phyloP scores from a whole-genome alignment of 768 basidiomycete species.

The Chalciporus chontae region DNA sequence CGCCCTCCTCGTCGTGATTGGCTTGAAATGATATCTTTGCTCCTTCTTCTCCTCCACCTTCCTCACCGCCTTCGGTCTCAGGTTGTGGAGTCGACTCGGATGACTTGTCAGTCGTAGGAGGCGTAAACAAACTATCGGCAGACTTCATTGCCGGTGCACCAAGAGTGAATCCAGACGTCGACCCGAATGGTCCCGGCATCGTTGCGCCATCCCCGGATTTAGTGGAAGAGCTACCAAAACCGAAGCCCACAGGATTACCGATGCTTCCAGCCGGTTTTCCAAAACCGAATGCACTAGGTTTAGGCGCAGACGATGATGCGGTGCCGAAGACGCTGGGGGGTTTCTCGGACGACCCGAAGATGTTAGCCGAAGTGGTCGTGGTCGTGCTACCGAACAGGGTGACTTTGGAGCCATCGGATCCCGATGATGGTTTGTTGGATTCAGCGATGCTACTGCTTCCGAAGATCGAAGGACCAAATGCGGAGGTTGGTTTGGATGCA shows the following conservation, averaged over 20 bases:
- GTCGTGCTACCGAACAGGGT: conserved; percentile 20
- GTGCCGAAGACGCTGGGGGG: conserved; percentile 28
- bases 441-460: conserved; percentile 16
- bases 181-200: conserved; percentile 3
- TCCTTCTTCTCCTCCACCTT: conserved; percentile 30
- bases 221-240: conserved; percentile 32
- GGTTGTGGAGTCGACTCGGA: conserved; percentile 30
- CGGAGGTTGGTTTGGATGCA: conserved; percentile 20
- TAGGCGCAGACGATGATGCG: conserved; percentile 19
- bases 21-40: conserved; percentile 19
- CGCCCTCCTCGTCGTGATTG: conserved; percentile 67
- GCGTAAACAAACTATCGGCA: conserved; percentile 24
- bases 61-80: conserved; percentile 21
- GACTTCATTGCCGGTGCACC: conserved; percentile 21
- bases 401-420: conserved; percentile 6
- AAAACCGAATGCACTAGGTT: conserved; percentile 24
- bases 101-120: conserved; percentile 26
- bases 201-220: conserved; percentile 20
- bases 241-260: conserved; percentile 64
- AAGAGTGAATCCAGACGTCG: conserved; percentile 23
- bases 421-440: conserved; percentile 7
- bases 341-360: conserved; percentile 25
- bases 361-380: conserved; percentile 9
- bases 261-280: conserved; percentile 43
- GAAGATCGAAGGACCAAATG: conserved; percentile 26